These are phyloP conservation scores for Pseudocercospora cruenta DNA, from an alignment of 2,329 filamentous ascomycete species.

Conservation along the genomic window DNA sequence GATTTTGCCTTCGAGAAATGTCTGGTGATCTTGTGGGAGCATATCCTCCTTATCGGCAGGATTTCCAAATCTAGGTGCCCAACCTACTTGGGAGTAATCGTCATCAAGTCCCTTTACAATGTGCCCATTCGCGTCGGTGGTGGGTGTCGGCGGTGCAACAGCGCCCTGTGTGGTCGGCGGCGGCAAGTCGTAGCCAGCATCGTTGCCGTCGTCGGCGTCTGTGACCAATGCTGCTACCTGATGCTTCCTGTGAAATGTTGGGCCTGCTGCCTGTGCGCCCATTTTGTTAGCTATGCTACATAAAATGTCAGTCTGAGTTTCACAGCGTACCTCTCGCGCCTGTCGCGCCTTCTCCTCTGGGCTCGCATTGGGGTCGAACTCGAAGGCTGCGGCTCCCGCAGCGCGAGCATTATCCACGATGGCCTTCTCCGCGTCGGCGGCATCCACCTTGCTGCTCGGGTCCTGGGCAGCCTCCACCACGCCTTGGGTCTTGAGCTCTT, in stretches of 20 bases:
- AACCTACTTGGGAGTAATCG: conserved; percentile 67
- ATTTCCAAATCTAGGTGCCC: conserved; percentile 84
- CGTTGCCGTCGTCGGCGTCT: conserved; percentile 73
- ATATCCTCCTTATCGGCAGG: conserved; percentile 59
- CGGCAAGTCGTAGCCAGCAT: conserved; percentile 76
- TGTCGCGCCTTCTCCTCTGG: conserved; percentile 83
- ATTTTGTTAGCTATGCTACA: conserved; percentile 21
- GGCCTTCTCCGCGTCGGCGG: conserved; percentile 72
- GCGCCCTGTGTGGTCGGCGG: conserved; percentile 72
- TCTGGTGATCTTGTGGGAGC: conserved; percentile 75
- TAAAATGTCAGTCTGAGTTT: neutral
- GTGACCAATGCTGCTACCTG: conserved; percentile 74
- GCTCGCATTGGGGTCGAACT: conserved; percentile 84
- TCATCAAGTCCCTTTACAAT: conserved; percentile 58
- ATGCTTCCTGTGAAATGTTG: conserved; percentile 50
- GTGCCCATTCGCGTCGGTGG: conserved; percentile 51
- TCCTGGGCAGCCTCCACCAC: conserved; percentile 76
- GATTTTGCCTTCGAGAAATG: conserved; percentile 79
- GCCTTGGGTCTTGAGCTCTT: conserved; percentile 80
- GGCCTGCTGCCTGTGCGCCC: conserved; percentile 28
- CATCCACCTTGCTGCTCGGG: conserved; percentile 67
- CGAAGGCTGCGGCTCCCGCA: conserved; percentile 77
- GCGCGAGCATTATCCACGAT: conserved; percentile 77
- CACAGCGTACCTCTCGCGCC: conserved; percentile 64
- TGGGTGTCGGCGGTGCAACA: conserved; percentile 57